Evolutionary conservation across 2,329 filamentous ascomycete genomes (phyloP), one percentile per base, ranked within the genome.

Genomic region (Epicoccum nigrum): DNA sequence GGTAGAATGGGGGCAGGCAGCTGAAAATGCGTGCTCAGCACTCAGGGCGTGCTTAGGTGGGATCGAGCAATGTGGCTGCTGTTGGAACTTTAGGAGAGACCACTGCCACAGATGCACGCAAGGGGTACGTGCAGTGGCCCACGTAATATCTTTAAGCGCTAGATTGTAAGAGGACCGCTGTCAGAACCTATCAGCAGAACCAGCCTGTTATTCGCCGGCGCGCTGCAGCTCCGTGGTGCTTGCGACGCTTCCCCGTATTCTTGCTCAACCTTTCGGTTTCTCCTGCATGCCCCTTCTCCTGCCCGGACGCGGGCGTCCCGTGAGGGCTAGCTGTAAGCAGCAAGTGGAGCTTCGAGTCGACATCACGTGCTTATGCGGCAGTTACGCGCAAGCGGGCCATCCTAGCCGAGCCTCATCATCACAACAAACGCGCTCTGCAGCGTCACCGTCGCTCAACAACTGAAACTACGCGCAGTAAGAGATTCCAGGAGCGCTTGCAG

Each of bases 41-140:
- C 40, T 40, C 44, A 40, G 51, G 45, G 28, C 39, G 45, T 43
- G 38, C 35, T 43, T 35, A 31, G 45, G 23, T 41, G 42, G 12
- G 45, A 27, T 41, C 12, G 30, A 38, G 45, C 40, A 25, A 50
- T 54, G 45, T 49, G 51, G 51, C 51, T 54, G 50, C 39, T 40
- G 44, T 32, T 41, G 42, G 19, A 38, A 33, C 49, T 42, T 49
- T 41, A 53, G 35, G 35, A 56, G 51, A 46, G 42, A 55, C 51
- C 45, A 59, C 59, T 54, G 53, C 49, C 49, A 51, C 49, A 51
- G 62, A 64, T 62, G 58, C 54, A 62, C 55, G 60, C 65, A 65
- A 64, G 62, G 67, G 37, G 61, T 54, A 52, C 56, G 55, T 60
- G 59, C 56, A 60, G 58, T 35, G 25, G 35, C 31, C 42, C 37